Evolutionary conservation across 163 green algal species (phyloP).

Genomic region (Prototheca wickerhamii): DNA sequence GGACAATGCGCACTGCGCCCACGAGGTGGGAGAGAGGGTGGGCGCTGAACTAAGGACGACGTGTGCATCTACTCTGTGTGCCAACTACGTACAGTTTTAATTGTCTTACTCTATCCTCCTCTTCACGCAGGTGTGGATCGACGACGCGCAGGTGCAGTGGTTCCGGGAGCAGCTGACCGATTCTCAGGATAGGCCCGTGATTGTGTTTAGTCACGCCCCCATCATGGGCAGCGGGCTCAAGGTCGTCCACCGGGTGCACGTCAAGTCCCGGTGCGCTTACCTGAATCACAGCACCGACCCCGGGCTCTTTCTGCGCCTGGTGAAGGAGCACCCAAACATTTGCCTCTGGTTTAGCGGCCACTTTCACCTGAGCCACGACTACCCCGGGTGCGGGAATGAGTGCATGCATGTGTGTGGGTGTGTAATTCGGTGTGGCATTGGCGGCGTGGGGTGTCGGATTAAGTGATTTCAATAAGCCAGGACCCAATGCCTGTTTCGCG

Average conservation of each 20-base stretch:
- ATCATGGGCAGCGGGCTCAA: constrained; percentile 63
- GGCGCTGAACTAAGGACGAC: too few relatives aligned
- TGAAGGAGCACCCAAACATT: constrained; percentile 53
- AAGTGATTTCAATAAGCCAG: too few relatives aligned
- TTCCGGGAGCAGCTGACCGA: constrained; percentile 39
- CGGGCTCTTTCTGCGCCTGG: constrained; percentile 50
- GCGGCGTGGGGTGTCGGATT: too few relatives aligned
- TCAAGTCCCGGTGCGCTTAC: constrained; percentile 70
- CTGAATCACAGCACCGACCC: constrained; percentile 51
- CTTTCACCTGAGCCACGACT: constrained; percentile 55
- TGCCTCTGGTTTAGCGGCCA: constrained; percentile 32
- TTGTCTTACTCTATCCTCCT: neutral
- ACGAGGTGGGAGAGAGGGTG: constrained; percentile 19
- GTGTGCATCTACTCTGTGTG: too few relatives aligned
- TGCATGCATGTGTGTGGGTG: neutral
- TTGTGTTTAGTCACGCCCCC: constrained; percentile 69
- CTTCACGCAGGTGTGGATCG: constrained; percentile 48
- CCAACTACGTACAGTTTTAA: too few relatives aligned
- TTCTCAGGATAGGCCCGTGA: constrained; percentile 35
- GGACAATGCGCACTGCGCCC: constrained; percentile 31
- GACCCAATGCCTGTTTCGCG: too few relatives aligned
- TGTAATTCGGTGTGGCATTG: neutral
- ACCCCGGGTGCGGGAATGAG: constrained; percentile 13
- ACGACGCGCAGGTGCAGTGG: constrained; percentile 64
- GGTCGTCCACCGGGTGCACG: constrained; percentile 62